Conservation (phyloP, 805 yeast genomes). For the Pichia phayaonensis region DNA sequence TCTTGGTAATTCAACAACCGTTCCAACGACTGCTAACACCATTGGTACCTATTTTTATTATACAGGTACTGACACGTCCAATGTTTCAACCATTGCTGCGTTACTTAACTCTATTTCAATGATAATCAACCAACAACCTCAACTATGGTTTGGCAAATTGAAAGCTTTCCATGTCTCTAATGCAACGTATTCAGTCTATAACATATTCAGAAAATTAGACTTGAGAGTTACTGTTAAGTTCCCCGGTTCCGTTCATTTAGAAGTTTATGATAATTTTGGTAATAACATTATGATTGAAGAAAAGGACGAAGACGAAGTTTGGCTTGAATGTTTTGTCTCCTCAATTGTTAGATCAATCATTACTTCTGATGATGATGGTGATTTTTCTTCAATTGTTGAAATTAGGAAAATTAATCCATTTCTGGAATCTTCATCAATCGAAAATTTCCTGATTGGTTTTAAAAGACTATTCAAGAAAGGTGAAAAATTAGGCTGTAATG, state of each 20-base stretch:
- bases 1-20: slow-evolving; percentile 20
- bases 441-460: slow-evolving; percentile 53
- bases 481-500: slow-evolving; percentile 51
- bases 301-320: slow-evolving; percentile 27
- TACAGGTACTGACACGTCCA: slow-evolving; percentile 70
- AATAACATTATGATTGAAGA: slow-evolving; percentile 22
- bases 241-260: slow-evolving; percentile 65
- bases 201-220: slow-evolving; percentile 54
- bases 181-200: slow-evolving; percentile 61
- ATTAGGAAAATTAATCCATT: slow-evolving; percentile 80
- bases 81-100: slow-evolving; percentile 72
- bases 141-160: slow-evolving; percentile 74
- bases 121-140: slow-evolving; percentile 52
- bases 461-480: slow-evolving; percentile 63
- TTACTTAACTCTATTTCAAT: slow-evolving; percentile 61
- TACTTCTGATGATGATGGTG: slow-evolving; percentile 60
- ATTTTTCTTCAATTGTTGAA: slow-evolving; percentile 64
- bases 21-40: slow-evolving; percentile 17
- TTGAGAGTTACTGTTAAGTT: slow-evolving; percentile 64
- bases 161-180: slow-evolving; percentile 65
- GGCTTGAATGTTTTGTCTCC: slow-evolving; percentile 62
- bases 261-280: slow-evolving; percentile 43
- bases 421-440: slow-evolving; percentile 35
- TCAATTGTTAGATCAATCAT: slow-evolving; percentile 70
- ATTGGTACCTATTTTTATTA: slow-evolving; percentile 69